Evolutionary conservation across 345 rosid genomes (phyloP).

Genomic region (Leavenworthia alabamica): DNA sequence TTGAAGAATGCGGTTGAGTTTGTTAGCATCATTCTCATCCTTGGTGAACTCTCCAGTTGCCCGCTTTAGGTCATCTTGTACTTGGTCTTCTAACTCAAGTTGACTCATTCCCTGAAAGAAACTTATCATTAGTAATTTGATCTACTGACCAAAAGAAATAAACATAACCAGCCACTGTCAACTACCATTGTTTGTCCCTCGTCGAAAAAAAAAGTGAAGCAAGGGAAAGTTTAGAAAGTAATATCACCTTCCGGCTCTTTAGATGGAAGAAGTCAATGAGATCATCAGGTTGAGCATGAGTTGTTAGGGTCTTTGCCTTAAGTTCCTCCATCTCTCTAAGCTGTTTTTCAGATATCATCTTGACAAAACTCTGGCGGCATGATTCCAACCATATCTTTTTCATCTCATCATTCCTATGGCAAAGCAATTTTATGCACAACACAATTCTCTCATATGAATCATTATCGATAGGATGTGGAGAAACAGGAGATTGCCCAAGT

Average conservation of each 20-base stretch:
- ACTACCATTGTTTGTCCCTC: not conserved
- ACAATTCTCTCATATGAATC: slow-evolving; percentile 86
- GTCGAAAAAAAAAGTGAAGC: not conserved
- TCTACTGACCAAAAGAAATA: not conserved
- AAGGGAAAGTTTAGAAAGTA: not conserved
- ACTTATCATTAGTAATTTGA: not conserved
- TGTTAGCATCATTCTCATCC: slow-evolving; percentile 91
- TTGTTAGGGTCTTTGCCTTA: slow-evolving; percentile 88
- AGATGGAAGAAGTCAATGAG: slow-evolving; percentile 96
- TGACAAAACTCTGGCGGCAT: slow-evolving; percentile 87
- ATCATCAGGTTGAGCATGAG: slow-evolving; percentile 96
- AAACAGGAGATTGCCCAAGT: slow-evolving; percentile 80
- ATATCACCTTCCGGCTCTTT: slow-evolving; percentile 85
- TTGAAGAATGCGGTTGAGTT: slow-evolving; percentile 93
- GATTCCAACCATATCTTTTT: slow-evolving; percentile 84
- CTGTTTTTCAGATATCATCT: slow-evolving; percentile 95
- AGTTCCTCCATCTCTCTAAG: slow-evolving; percentile 73
- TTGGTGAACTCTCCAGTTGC: slow-evolving; percentile 97
- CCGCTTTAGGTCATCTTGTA: slow-evolving; percentile 94
- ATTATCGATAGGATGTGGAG: slow-evolving; percentile 88
- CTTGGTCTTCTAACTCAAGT: slow-evolving; percentile 97
- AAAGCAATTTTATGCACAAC: slow-evolving; percentile 72
- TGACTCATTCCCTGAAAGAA: slow-evolving; percentile 91
- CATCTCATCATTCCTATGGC: slow-evolving; percentile 71
- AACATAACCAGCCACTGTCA: not conserved